A percentile compares a stretch with the other conserved stretches of the same genome.
Conservation (phyloP, 306 rosid genomes). For the Quercus berberidifolia region DNA sequence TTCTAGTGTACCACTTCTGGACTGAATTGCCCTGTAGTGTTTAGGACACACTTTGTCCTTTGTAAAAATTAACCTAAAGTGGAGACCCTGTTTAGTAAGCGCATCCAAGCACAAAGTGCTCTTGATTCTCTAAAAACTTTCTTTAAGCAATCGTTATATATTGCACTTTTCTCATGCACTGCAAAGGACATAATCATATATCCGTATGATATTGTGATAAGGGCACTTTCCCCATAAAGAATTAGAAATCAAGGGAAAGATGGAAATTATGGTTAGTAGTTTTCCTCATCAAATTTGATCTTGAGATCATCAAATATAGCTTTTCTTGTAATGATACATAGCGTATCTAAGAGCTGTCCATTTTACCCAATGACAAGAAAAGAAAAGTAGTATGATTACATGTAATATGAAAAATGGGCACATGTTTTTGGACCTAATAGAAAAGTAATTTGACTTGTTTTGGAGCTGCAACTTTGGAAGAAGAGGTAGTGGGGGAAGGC, state of each 20-base stretch:
- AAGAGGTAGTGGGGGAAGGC: not conserved
- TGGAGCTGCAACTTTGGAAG: not conserved
- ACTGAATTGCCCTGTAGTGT: too few species aligned
- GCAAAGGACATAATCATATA: not conserved
- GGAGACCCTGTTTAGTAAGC: not conserved
- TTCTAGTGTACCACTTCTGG: not conserved
- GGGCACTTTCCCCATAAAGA: not conserved
- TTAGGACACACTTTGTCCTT: too few species aligned
- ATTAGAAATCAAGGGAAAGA: not conserved
- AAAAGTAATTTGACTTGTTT: not conserved
- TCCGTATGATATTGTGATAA: not conserved
- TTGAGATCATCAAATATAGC: not conserved
- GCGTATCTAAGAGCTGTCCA: not conserved
- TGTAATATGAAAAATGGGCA: not conserved
- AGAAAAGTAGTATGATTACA: not conserved
- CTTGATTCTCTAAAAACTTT: not conserved
- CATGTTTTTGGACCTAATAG: too few species aligned
- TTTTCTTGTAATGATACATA: not conserved
- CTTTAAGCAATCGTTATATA: too few species aligned
- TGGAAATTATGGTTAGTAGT: not conserved
- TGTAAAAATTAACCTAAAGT: not conserved
- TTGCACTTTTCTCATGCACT: slow-evolving; percentile 1
- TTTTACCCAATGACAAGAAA: not conserved
- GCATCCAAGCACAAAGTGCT: not conserved
- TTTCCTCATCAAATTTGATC: not conserved